Percentiles rank a stretch among this genome's conserved stretches.
Conservation (phyloP, 2,329 filamentous ascomycete genomes). For the Neonectria coccinea region DNA sequence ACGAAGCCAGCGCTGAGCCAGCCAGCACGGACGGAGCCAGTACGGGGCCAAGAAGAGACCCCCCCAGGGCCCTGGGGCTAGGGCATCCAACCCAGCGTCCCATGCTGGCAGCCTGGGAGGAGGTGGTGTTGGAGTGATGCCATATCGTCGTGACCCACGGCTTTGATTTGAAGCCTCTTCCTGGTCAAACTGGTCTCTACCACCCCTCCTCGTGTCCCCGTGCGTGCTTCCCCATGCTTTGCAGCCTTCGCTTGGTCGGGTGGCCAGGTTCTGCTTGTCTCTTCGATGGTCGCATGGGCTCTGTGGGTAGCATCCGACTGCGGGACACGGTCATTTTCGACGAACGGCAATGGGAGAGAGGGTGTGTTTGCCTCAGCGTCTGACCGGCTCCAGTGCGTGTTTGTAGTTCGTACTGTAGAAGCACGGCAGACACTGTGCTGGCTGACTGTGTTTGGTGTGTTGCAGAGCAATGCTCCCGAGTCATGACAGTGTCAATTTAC, state of each 20-base stretch:
- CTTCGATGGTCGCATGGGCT: conserved; percentile 32
- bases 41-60: conserved; percentile 6
- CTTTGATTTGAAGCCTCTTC: conserved; percentile 28
- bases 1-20: conserved; percentile 7
- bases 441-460: background rate
- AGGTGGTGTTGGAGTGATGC: conserved; percentile 46
- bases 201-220: conserved; percentile 14
- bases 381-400: background rate
- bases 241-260: conserved; percentile 36
- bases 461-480: conserved; percentile 9
- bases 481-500: conserved; percentile 28
- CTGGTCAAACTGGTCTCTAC: conserved; percentile 6
- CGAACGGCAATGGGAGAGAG: background rate
- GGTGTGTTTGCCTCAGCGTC: conserved; percentile 9
- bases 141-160: conserved; percentile 37
- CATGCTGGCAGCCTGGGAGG: conserved; percentile 23
- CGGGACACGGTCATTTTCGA: conserved; percentile 29
- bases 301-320: conserved; percentile 39
- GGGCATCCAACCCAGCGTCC: conserved; percentile 30
- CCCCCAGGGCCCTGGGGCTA: conserved; percentile 11
- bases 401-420: background rate
- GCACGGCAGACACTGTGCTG: conserved; percentile 8
- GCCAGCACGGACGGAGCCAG: background rate
- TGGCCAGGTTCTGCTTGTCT: conserved; percentile 32
- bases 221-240: conserved; percentile 32